Evolutionary conservation across 1,139 yeast species (phyloP).

Genomic region (Kurtzmaniella quercitrusa): DNA sequence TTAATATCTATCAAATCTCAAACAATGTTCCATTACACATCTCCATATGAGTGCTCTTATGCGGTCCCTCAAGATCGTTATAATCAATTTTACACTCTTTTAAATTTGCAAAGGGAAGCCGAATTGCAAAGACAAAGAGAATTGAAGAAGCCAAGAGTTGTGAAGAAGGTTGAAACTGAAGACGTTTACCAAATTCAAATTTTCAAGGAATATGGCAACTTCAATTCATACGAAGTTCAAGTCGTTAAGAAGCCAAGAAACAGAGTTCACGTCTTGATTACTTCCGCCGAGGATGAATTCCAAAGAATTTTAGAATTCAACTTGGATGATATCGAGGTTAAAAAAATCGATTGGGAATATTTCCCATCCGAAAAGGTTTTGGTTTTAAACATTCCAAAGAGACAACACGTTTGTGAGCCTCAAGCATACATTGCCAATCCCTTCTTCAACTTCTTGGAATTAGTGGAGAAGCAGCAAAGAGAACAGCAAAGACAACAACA

Average conservation of each 20-base stretch:
- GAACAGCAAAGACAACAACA: no score
- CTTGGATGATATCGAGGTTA: conserved; percentile 29
- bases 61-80: conserved; percentile 4
- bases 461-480: conserved; percentile 1
- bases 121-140: conserved; percentile 6
- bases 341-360: conserved; percentile 36
- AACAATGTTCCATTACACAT: conserved; percentile 6
- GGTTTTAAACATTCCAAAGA: conserved; percentile 40
- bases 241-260: conserved; percentile 22
- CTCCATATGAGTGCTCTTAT: conserved; percentile 1
- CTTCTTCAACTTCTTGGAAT: conserved; percentile 5
- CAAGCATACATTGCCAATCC: conserved; percentile 9
- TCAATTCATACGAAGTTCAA: conserved; percentile 36
- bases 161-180: conserved; percentile 36
- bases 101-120: conserved; percentile 7
- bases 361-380: conserved; percentile 28
- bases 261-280: conserved; percentile 27
- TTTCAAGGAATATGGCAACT: conserved; percentile 32
- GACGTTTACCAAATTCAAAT: conserved; percentile 38
- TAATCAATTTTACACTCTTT: conserved; percentile 3
- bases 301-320: conserved; percentile 31
- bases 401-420: conserved; percentile 8
- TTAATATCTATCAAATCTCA: not conserved
- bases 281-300: conserved; percentile 31
- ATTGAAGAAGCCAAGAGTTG: conserved; percentile 24